phyloP scores from a whole-genome alignment of 2,329 filamentous ascomycete species.

The Hypoxylon sp. region DNA sequence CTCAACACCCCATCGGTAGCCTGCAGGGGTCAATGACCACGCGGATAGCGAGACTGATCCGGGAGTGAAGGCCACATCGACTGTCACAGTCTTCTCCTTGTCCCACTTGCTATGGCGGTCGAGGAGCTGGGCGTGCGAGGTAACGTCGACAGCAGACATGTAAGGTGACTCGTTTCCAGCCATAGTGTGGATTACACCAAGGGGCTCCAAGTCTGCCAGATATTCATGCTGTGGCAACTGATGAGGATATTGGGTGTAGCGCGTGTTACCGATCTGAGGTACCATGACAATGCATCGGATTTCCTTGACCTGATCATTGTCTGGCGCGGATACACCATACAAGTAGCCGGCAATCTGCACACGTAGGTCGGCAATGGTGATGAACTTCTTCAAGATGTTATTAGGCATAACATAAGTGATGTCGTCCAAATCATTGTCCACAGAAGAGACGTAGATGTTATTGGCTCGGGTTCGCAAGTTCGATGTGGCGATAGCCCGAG shows the following conservation, averaged over 20 bases:
- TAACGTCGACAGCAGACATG: constrained; percentile 96
- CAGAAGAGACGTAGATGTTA: constrained; percentile 98
- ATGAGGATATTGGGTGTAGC: constrained; percentile 90
- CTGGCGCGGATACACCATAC: constrained; percentile 90
- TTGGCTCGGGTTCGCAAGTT: constrained; percentile 94
- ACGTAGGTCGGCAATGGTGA: constrained; percentile 94
- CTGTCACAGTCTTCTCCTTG: constrained; percentile 88
- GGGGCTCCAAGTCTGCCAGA: constrained; percentile 85
- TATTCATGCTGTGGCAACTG: constrained; percentile 93
- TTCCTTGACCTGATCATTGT: constrained; percentile 98
- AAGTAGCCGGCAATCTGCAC: constrained; percentile 97
- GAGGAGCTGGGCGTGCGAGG: constrained; percentile 91
- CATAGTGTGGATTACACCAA: constrained; percentile 95
- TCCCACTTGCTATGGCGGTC: constrained; percentile 85
- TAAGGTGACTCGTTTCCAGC: constrained; percentile 95
- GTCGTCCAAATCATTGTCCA: constrained; percentile 90
- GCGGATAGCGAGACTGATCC: constrained; percentile 95
- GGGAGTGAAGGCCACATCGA: constrained; percentile 96
- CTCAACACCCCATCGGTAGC: constrained; percentile 96
- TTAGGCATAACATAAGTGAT: constrained; percentile 99
- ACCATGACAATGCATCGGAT: constrained; percentile 97
- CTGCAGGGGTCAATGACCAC: constrained; percentile 90
- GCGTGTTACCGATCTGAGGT: constrained; percentile 93
- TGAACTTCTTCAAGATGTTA: constrained; percentile 98
- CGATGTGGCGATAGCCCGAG: constrained; percentile 93